Evolutionary conservation across 164 flowering plant species (phyloP), one percentile per base, ranked within the genome.

Genomic region (Liquidambar formosana): DNA sequence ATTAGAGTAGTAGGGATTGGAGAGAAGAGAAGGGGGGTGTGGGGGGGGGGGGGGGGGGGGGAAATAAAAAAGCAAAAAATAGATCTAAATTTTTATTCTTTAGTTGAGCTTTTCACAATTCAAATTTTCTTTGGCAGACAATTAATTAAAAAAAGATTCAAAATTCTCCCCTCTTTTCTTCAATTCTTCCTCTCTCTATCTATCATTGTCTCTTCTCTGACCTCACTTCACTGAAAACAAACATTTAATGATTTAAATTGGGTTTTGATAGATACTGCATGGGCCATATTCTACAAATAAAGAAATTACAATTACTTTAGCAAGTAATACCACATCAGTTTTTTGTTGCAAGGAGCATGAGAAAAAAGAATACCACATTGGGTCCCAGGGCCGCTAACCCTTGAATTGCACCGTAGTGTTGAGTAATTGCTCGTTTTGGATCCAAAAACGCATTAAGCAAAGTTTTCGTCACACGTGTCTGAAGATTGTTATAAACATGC

Each of bases 371-470:
- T 93, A 93, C 99, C 97, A 93, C 97, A 77, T 75, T 84, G 33
- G 91, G 81, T 70, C 99, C 98, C 43, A 93, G 76, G n/a, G 97
- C 89, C 48, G 97, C 89, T 60, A 93, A 79, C 22, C 98, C 99
- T 77, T 89, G 96, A 76, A 96, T 84, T 44, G 97, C 98, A 67
- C 99, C 99, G 85, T 88, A 96, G 75, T 96, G 99, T 75, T 92
- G 96, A 58, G 99, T 83, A 81, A 90, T 51, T 58, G 98, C 73
- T 26, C 81, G 82, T 45, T 78, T 89, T 41, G 98, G 97, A 73
- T 93, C 98, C 89, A 96, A 75, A 71, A 93, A 90, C 26, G 96
- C 89, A 82, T 90, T 85, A 66, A 93, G 78, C 68, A 96, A 78
- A 61, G 97, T 92, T 73, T 84, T 90, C 15, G 96, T 96, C 48